Evolutionary conservation across 768 basidiomycete genomes (phyloP).

Genomic region (Tylopilus plumbeoviolaceoides): DNA sequence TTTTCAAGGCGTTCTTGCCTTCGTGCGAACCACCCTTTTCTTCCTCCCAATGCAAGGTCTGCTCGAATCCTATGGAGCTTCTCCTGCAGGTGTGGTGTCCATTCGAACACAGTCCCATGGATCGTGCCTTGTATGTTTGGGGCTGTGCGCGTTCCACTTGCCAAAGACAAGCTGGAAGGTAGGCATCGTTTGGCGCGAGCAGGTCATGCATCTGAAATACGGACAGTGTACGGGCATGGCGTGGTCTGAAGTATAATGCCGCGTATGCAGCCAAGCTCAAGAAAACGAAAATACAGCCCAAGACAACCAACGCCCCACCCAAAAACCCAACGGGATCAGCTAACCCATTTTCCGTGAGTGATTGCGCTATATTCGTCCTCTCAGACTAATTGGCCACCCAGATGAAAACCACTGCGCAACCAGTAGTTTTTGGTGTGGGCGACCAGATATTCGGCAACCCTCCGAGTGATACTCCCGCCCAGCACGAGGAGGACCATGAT

Average conservation of each 20-base stretch:
- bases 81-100: conserved; percentile 90
- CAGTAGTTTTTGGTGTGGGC: conserved; percentile 52
- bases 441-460: conserved; percentile 59
- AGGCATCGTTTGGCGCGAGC: conserved; percentile 25
- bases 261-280: conserved; percentile 72
- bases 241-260: conserved; percentile 68
- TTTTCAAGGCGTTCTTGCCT: conserved; percentile 68
- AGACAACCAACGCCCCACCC: conserved; percentile 32
- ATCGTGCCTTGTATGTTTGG: conserved; percentile 84
- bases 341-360: conserved; percentile 71
- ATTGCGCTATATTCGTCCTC: not conserved
- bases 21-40: conserved; percentile 56
- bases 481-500: conserved; percentile 21
- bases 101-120: conserved; percentile 78
- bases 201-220: conserved; percentile 11
- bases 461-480: conserved; percentile 15
- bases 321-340: conserved; percentile 30
- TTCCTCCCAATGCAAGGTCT: conserved; percentile 68
- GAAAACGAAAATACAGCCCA: conserved; percentile 43
- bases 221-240: conserved; percentile 74
- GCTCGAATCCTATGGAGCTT: conserved; percentile 72
- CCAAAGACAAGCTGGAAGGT: conserved; percentile 78
- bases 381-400: conserved; percentile 8
- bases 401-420: conserved; percentile 27
- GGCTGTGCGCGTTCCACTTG: conserved; percentile 69